Evolutionary conservation across 805 yeast species (phyloP).

Genomic region (Priceomyces melissophilus): DNA sequence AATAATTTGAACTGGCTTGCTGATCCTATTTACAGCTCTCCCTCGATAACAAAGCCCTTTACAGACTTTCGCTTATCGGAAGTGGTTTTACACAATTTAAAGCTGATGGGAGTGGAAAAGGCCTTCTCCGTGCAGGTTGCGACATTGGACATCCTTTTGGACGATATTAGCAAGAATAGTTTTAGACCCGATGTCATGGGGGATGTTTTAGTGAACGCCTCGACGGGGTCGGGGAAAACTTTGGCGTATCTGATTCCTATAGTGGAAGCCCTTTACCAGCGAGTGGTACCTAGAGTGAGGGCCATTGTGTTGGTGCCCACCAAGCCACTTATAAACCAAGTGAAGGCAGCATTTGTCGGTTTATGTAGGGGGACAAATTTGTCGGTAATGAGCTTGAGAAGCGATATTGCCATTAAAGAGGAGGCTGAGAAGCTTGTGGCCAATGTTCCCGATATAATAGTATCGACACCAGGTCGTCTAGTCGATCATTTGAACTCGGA

Average conservation of each 20-base stretch:
- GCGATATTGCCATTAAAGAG: constrained; percentile 51
- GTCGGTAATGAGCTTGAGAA: constrained; percentile 57
- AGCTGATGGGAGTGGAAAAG: constrained; percentile 38
- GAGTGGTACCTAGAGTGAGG: constrained; percentile 69
- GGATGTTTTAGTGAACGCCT: constrained; percentile 84
- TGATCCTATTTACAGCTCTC: constrained; percentile 54
- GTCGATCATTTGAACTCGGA: constrained; percentile 63
- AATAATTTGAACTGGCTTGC: constrained; percentile 63
- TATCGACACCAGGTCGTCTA: constrained; percentile 76
- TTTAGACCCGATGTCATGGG: constrained; percentile 56
- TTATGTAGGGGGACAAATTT: constrained; percentile 67
- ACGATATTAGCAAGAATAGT: constrained; percentile 37
- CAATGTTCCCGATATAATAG: constrained; percentile 61
- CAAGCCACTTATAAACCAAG: constrained; percentile 81
- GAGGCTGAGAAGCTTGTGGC: constrained; percentile 52
- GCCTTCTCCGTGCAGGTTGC: constrained; percentile 80
- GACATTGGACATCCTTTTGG: constrained; percentile 53
- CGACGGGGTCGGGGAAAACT: constrained; percentile 96
- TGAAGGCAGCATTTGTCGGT: constrained; percentile 56
- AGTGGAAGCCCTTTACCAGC: constrained; percentile 57
- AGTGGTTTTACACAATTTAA: constrained; percentile 45
- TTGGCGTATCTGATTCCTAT: constrained; percentile 85
- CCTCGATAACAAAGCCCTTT: constrained; percentile 47
- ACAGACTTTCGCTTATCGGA: constrained; percentile 43
- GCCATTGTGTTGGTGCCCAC: constrained; percentile 88